These are phyloP conservation scores for Tetrapyrgos nigripes DNA, from an alignment of 1,284 basidiomycete species.

Conservation along the genomic window DNA sequence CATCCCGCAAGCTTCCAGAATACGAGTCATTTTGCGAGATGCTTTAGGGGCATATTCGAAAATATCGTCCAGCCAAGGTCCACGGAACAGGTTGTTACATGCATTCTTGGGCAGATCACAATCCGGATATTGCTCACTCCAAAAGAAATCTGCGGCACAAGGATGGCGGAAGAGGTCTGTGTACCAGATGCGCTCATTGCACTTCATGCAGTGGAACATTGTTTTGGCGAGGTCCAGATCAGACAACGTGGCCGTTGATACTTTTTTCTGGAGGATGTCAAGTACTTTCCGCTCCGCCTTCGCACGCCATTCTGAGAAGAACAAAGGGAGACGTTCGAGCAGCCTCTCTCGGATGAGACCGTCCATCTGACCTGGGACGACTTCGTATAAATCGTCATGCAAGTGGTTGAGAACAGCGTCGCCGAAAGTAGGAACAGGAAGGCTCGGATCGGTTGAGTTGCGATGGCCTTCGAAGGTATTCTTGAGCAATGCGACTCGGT, in stretches of 20 bases:
- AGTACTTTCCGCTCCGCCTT: not conserved
- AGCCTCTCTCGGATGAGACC: no score
- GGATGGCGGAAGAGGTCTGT: conserved; percentile 7
- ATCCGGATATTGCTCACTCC: not conserved
- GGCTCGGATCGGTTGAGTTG: no score
- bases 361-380: no score
- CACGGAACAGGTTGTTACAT: not conserved
- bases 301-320: no score
- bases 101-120: not conserved
- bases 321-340: no score
- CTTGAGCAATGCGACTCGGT: no score
- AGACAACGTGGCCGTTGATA: not conserved
- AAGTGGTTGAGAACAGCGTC: not conserved
- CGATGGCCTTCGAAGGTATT: no score
- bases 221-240: conserved; percentile 2
- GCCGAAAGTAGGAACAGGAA: no score
- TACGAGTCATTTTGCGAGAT: not conserved
- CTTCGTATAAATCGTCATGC: not conserved
- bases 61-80: not conserved
- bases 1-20: conserved; percentile 4
- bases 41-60: not conserved
- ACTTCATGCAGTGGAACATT: not conserved
- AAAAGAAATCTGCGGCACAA: no score
- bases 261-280: not conserved
- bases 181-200: not conserved